phyloP scores from a whole-genome alignment of 805 yeast species.

The Ascoidea tarda region DNA sequence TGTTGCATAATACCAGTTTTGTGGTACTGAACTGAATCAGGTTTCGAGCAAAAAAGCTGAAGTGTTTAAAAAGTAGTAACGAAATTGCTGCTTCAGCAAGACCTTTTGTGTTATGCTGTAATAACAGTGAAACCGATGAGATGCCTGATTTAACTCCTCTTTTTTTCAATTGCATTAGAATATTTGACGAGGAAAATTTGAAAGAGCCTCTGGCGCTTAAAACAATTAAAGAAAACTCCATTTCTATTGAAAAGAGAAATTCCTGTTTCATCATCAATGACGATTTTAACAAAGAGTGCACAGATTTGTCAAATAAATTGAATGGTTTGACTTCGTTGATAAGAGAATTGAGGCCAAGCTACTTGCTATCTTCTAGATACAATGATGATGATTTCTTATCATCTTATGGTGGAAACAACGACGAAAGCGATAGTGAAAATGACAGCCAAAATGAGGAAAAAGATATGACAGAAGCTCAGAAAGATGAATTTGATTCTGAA shows the following conservation, averaged over 20 bases:
- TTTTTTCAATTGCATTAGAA: constrained; percentile 15
- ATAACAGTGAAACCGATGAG: no score
- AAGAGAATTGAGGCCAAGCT: constrained; percentile 4
- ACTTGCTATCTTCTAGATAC: constrained; percentile 3
- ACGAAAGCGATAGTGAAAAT: constrained; percentile 4
- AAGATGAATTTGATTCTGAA: background rate
- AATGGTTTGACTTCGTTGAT: constrained; percentile 1
- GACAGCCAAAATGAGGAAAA: background rate
- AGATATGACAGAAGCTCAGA: constrained; percentile 1
- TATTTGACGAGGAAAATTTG: constrained; percentile 13
- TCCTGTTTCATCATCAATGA: constrained; percentile 2
- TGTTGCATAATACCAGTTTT: constrained; percentile 1
- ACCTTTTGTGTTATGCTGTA: background rate
- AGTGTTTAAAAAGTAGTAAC: background rate
- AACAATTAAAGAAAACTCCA: background rate
- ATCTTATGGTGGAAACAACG: constrained; percentile 1
- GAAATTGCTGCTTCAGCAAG: background rate
- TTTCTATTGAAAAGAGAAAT: no score
- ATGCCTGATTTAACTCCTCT: constrained; percentile 18
- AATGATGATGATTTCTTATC: background rate
- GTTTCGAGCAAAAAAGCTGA: background rate
- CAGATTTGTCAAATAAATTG: constrained; percentile 5
- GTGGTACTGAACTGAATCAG: background rate
- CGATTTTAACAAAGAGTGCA: constrained; percentile 7
- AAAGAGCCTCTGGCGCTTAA: background rate